Percentiles rank a stretch among this genome's conserved stretches.
Evolutionary conservation across 2,329 filamentous ascomycete genomes (phyloP).

Genomic region (Talaromyces piceae): DNA sequence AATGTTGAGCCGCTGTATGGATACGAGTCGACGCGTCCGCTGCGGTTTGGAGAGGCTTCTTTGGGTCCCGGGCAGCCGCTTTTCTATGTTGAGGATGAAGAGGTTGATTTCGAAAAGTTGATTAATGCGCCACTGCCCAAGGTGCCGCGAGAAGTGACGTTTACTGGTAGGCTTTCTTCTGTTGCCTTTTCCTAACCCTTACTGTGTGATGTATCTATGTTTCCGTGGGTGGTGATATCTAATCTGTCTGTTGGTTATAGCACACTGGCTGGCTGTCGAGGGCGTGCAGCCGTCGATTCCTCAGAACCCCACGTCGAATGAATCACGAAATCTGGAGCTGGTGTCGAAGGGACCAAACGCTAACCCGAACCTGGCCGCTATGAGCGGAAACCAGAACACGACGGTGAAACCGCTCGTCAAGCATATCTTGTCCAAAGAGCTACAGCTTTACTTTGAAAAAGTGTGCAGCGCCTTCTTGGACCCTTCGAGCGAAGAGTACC

Average conservation of each 20-base stretch:
- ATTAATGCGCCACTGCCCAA: constrained; percentile 95
- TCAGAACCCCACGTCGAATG: constrained; percentile 84
- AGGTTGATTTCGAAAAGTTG: constrained; percentile 97
- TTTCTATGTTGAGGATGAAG: constrained; percentile 97
- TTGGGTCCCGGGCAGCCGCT: constrained; percentile 88
- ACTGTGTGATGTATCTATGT: constrained; percentile 19
- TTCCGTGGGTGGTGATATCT: constrained; percentile 9
- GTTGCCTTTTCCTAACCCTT: background rate
- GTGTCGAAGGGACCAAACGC: constrained; percentile 84
- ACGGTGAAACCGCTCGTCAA: constrained; percentile 86
- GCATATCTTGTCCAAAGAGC: constrained; percentile 90
- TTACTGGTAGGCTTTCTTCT: constrained; percentile 85
- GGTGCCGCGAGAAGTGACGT: constrained; percentile 84
- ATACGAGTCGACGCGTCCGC: constrained; percentile 82
- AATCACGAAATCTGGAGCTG: constrained; percentile 75
- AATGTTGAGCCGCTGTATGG: constrained; percentile 95
- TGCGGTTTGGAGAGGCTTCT: constrained; percentile 89
- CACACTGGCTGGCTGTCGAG: constrained; percentile 96
- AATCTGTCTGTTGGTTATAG: no score
- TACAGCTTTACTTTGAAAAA: constrained; percentile 95
- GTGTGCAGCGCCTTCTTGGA: constrained; percentile 84
- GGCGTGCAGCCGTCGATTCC: constrained; percentile 94
- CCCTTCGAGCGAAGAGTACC: constrained; percentile 77
- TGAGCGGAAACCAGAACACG: constrained; percentile 75
- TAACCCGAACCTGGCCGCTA: constrained; percentile 74